Evolutionary conservation across 768 basidiomycete genomes (phyloP), one percentile per base, ranked within the genome.

Genomic region (Gymnopilus dilepis): DNA sequence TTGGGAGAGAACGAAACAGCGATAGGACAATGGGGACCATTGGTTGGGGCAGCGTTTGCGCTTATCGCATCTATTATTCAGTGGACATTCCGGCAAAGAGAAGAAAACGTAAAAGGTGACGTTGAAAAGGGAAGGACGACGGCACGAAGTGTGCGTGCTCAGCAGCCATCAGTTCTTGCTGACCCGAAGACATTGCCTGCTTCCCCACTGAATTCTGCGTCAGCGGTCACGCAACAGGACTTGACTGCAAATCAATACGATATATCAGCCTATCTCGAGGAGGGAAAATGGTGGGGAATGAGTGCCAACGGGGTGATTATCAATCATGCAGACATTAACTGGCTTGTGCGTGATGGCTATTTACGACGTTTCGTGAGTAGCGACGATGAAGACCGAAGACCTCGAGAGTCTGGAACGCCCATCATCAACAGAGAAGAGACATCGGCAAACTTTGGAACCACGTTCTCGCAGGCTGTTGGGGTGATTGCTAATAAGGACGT

Each of bases 1-100:
- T 26, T 59, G 45, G 52, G 58, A n/a, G 58, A 56, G 45, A 40
- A 62, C 34, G 43, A 58, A 34, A 59, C 57, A 3, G 62, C 62
- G n/a, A 59, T 63, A 19, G 62, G 58, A n/a, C 62, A 63, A 33
- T 63, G 62, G 51, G 57, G 38, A 6, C 57, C 47, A 0, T 43
- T 63, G 45, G 54, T 63, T 15, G 62, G 58, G n/a, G 58, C 58
- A 17, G 57, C 62, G 34, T 48, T 63, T 38, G 58, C 54, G 4
- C 6, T 59, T 22, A 24, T 63, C 17, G 62, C 58, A 8, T 63
- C 62, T 6, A 41, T 63, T 21, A 30, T 59, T 5, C 43, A 59
- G 28, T 58, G 61, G 61, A 55, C 34, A 33, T 34, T 56, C 12
- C 38, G 41, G 41, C 24, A 53, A 33, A 15, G 40, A 4, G 31